A percentile compares a stretch with the other conserved stretches of the same genome.
phyloP scores from a whole-genome alignment of 768 basidiomycete genomes.

The Suillus decipiens region DNA sequence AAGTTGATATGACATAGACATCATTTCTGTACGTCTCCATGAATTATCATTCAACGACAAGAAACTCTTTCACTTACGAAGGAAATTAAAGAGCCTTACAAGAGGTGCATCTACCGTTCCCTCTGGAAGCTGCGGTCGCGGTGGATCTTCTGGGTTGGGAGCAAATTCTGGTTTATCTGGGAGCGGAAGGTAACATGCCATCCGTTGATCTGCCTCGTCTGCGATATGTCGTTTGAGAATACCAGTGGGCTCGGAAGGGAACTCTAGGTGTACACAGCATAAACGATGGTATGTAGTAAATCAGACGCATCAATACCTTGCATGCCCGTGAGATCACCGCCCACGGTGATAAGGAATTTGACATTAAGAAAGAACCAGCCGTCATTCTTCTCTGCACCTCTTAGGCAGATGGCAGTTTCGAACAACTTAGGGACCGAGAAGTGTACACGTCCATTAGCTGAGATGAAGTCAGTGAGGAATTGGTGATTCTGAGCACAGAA shows the following conservation, averaged over 20 bases:
- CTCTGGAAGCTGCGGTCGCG: slow-evolving; percentile 51
- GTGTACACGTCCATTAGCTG: slow-evolving; percentile 77
- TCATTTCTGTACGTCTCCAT: slow-evolving; percentile 61
- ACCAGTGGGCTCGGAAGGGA: slow-evolving; percentile 67
- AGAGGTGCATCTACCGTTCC: slow-evolving; percentile 80
- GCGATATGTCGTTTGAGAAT: slow-evolving; percentile 65
- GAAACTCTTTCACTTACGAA: slow-evolving; percentile 58
- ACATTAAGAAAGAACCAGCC: slow-evolving; percentile 87
- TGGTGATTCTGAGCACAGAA: slow-evolving; percentile 17
- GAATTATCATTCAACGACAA: background rate
- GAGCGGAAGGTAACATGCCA: slow-evolving; percentile 61
- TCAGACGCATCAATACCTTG: slow-evolving; percentile 49
- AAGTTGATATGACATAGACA: slow-evolving; percentile 90
- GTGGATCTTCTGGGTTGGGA: slow-evolving; percentile 42
- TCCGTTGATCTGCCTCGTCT: slow-evolving; percentile 70
- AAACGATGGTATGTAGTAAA: background rate
- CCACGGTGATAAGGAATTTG: slow-evolving; percentile 71
- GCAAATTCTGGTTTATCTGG: slow-evolving; percentile 44
- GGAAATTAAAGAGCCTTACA: slow-evolving; percentile 82
- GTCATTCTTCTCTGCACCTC: slow-evolving; percentile 66
- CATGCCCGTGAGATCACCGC: slow-evolving; percentile 70
- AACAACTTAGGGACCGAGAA: slow-evolving; percentile 77
- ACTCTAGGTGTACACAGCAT: slow-evolving; percentile 47
- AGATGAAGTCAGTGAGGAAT: slow-evolving; percentile 21
- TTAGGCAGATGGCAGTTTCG: slow-evolving; percentile 71